These are phyloP conservation scores for Strobilomyces dryophilus DNA, from an alignment of 768 basidiomycete species.

Conservation along the genomic window DNA sequence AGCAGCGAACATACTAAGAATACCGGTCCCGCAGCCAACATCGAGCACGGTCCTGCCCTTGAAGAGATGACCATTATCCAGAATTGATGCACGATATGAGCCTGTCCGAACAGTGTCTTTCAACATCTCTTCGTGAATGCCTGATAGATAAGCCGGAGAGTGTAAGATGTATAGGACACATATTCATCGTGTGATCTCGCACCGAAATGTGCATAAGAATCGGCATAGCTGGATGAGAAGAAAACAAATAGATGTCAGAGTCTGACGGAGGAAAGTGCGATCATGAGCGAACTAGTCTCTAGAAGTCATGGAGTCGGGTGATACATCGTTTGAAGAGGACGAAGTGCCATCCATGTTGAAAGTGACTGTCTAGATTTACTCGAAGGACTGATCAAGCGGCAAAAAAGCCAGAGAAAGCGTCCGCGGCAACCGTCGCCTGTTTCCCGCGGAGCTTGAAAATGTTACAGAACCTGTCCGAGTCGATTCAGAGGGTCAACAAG, in stretches of 20 bases:
- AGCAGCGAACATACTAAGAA: slow-evolving; percentile 96
- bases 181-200: slow-evolving; percentile 19
- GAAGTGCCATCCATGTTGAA: slow-evolving; percentile 26
- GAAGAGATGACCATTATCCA: slow-evolving; percentile 94
- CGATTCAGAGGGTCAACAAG: no score
- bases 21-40: slow-evolving; percentile 98
- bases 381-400: neutral
- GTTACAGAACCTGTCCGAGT: neutral
- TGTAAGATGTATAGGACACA: slow-evolving; percentile 3
- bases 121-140: slow-evolving; percentile 99
- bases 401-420: neutral
- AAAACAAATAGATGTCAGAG: slow-evolving; percentile 37
- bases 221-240: slow-evolving; percentile 71
- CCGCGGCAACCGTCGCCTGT: neutral
- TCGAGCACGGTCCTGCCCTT: slow-evolving; percentile 96
- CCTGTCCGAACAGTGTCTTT: slow-evolving; percentile 95
- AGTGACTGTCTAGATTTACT: neutral
- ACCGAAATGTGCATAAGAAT: slow-evolving; percentile 97
- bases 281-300: slow-evolving; percentile 74
- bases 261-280: slow-evolving; percentile 23
- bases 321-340: slow-evolving; percentile 20
- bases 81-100: slow-evolving; percentile 91
- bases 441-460: slow-evolving; percentile 1
- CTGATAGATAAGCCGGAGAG: slow-evolving; percentile 36
- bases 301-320: slow-evolving; percentile 65